Conservation (phyloP, 306 rosid species). For the Cicer chorassanicum region DNA sequence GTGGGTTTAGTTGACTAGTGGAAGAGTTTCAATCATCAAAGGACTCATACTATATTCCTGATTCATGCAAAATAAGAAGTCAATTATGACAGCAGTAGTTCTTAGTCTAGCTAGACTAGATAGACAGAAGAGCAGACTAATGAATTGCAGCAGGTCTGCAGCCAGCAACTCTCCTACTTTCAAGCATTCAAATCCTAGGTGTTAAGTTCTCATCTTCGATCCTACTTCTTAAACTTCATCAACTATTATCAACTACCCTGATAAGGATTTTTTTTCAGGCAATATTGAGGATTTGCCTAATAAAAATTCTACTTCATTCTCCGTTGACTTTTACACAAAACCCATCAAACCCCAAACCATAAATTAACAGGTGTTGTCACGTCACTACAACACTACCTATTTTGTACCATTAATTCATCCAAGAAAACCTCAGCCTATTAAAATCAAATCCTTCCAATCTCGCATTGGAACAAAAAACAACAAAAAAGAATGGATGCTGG, state of each 20-base stretch:
- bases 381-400: constrained; percentile 11
- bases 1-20: constrained; percentile 4
- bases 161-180: constrained; percentile 20
- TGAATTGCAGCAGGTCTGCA: constrained; percentile 9
- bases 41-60: constrained; percentile 10
- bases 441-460: constrained; percentile 13
- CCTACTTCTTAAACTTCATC: constrained; percentile 20
- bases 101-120: background rate
- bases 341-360: constrained; percentile 8
- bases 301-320: constrained; percentile 11
- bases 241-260: constrained; percentile 17
- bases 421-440: constrained; percentile 16
- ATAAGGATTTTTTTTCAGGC: constrained; percentile 4
- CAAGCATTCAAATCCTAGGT: constrained; percentile 26
- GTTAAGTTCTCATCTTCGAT: background rate
- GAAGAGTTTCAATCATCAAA: background rate
- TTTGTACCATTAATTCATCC: constrained; percentile 28
- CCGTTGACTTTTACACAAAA: constrained; percentile 1
- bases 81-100: background rate
- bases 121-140: constrained; percentile 13
- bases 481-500: constrained; percentile 27
- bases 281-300: constrained; percentile 8
- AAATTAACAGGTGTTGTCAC: constrained; percentile 9
- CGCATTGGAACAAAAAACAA: constrained; percentile 11
- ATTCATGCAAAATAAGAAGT: constrained; percentile 6